Evolutionary conservation across 2,329 filamentous ascomycete genomes (phyloP).

Genomic region (Fusarium burgessii): DNA sequence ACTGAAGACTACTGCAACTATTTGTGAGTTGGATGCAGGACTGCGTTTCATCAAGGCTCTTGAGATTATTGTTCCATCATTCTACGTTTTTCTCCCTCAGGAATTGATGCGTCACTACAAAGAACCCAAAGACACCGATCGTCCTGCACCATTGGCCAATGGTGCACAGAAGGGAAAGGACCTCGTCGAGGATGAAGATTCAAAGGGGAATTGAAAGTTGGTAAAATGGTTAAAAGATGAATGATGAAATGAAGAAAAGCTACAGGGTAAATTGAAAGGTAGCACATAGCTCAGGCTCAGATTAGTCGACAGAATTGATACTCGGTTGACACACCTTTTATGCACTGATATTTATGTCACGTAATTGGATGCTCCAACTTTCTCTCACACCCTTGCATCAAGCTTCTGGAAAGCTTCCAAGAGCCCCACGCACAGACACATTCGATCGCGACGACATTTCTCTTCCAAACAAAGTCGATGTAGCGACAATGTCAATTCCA

Average conservation of each 20-base stretch:
- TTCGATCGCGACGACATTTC: conserved; percentile 25
- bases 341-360: conserved; percentile 18
- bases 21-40: conserved; percentile 71
- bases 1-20: conserved; percentile 68
- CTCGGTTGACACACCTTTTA: fast-evolving
- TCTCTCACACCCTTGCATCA: conserved; percentile 21
- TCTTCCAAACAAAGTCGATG: conserved; percentile 46
- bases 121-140: conserved; percentile 60
- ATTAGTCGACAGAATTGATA: conserved; percentile 11
- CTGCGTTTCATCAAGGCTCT: conserved; percentile 74
- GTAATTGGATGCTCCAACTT: not conserved
- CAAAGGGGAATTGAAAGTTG: not conserved
- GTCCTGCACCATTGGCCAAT: conserved; percentile 60
- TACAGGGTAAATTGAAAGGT: conserved; percentile 11
- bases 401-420: conserved; percentile 48
- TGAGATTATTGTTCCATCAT: conserved; percentile 67
- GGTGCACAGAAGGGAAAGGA: conserved; percentile 46
- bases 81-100: conserved; percentile 75
- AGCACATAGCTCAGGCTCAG: not conserved
- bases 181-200: conserved; percentile 36
- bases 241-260: not conserved
- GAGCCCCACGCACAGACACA: conserved; percentile 41
- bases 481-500: conserved; percentile 75
- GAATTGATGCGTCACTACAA: conserved; percentile 77
- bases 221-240: not conserved